Conservation (phyloP, 805 yeast genomes). For the Saturnispora saitoi region DNA sequence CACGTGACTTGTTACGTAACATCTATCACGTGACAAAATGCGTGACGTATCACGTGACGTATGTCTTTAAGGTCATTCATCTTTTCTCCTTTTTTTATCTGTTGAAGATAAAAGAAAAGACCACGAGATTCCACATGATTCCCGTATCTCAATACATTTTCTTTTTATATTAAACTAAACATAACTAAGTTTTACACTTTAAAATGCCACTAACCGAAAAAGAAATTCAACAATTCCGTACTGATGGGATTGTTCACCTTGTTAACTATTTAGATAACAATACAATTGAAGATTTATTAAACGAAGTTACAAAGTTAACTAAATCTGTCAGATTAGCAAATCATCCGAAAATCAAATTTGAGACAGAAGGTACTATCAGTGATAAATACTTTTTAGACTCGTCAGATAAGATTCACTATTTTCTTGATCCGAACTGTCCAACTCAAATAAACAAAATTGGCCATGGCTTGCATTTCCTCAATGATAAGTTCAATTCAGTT, state of each 20-base stretch:
- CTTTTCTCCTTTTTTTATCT: too few species aligned
- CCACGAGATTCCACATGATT: too few species aligned
- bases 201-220: slow-evolving; percentile 33
- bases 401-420: slow-evolving; percentile 58
- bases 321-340: slow-evolving; percentile 39
- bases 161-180: too few species aligned
- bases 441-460: slow-evolving; percentile 61
- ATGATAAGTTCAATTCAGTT: slow-evolving; percentile 38
- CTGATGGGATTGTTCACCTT: slow-evolving; percentile 55
- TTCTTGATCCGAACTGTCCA: slow-evolving; percentile 67
- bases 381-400: slow-evolving; percentile 65
- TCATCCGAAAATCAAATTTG: slow-evolving; percentile 67
- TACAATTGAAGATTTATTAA: slow-evolving; percentile 34
- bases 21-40: too few species aligned
- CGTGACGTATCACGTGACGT: not conserved
- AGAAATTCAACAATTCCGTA: slow-evolving; percentile 42
- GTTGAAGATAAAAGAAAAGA: too few species aligned
- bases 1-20: too few species aligned
- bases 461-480: slow-evolving; percentile 60
- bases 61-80: too few species aligned
- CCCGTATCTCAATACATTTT: too few species aligned
- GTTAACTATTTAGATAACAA: slow-evolving; percentile 42
- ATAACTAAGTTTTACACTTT: too few species aligned
- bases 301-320: slow-evolving; percentile 38
- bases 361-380: slow-evolving; percentile 53